A percentile compares a stretch with the other conserved stretches of the same genome.
Conservation (phyloP, 345 rosid genomes). For the Boechera stricta region DNA sequence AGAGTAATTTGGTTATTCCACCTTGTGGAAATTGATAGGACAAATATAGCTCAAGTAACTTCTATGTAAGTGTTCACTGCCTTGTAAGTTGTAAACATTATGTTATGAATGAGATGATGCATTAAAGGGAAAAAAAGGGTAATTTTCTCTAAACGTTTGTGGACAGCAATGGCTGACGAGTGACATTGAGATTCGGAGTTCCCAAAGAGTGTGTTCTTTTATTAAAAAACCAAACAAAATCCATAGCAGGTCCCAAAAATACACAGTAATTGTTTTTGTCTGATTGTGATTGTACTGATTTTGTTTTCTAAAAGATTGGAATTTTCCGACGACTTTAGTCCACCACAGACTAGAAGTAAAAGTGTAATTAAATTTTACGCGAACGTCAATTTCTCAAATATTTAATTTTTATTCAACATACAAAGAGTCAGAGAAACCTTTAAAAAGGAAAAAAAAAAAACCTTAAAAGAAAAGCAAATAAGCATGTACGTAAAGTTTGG, state of each 20-base stretch:
- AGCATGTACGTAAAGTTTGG: too few relatives aligned
- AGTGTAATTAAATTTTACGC: not conserved
- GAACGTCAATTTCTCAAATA: not conserved
- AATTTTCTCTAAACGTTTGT: not conserved
- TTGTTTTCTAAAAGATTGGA: slow-evolving; percentile 21
- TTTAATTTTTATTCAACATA: not conserved
- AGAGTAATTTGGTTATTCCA: not conserved
- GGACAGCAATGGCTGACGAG: slow-evolving; percentile 23
- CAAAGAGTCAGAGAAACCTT: not conserved
- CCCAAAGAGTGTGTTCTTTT: slow-evolving; percentile 27
- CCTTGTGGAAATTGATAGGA: too few relatives aligned
- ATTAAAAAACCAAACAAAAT: not conserved
- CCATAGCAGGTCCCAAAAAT: slow-evolving; percentile 24
- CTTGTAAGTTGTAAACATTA: too few relatives aligned
- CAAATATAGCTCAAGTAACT: too few relatives aligned
- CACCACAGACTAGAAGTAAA: not conserved
- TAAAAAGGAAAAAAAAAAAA: not conserved
- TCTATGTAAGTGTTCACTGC: too few relatives aligned
- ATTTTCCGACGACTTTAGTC: slow-evolving; percentile 23
- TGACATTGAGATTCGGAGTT: slow-evolving; percentile 35
- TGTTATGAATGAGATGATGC: too few relatives aligned
- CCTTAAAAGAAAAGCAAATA: too few relatives aligned
- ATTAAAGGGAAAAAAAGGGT: too few relatives aligned
- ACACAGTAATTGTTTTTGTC: slow-evolving; percentile 23
- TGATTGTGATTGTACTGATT: slow-evolving; percentile 18